These are phyloP conservation scores for Chaetomium strumarium DNA, from an alignment of 2,329 filamentous ascomycete genomes.

Conservation along the genomic window DNA sequence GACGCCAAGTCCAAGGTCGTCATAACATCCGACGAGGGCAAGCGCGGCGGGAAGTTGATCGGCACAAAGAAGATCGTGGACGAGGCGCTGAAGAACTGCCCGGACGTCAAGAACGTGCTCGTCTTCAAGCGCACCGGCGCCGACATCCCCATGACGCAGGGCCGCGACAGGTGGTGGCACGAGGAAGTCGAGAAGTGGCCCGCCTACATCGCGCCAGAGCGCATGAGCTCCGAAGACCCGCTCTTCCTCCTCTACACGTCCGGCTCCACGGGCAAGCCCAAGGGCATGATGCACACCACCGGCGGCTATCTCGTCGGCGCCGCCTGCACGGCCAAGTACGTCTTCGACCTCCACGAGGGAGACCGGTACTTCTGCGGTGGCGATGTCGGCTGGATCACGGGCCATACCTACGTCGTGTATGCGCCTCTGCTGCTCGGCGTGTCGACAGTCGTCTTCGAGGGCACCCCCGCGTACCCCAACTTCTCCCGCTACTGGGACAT, in stretches of 20 bases:
- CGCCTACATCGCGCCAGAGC: conserved; percentile 80
- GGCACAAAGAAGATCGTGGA: conserved; percentile 99
- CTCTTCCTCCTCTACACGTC: conserved; percentile 98
- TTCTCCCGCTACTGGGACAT: conserved; percentile 99
- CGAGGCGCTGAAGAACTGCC: conserved; percentile 93
- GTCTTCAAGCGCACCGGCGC: conserved; percentile 95
- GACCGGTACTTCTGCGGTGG: conserved; percentile 97
- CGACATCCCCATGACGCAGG: conserved; percentile 83
- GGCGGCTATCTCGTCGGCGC: conserved; percentile 92
- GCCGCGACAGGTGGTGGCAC: conserved; percentile 96
- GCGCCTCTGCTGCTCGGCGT: conserved; percentile 89
- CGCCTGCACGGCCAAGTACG: conserved; percentile 92
- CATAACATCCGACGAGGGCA: conserved; percentile 96
- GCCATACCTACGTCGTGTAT: conserved; percentile 97
- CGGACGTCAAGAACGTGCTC: conserved; percentile 75
- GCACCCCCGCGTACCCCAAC: conserved; percentile 93
- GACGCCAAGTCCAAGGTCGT: conserved; percentile 89
- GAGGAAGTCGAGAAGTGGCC: conserved; percentile 98
- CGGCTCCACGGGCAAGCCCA: conserved; percentile 95
- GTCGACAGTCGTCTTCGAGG: conserved; percentile 94
- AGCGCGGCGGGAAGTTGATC: conserved; percentile 94
- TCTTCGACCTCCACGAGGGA: conserved; percentile 93
- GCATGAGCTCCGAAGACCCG: conserved; percentile 89
- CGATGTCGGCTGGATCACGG: conserved; percentile 98
- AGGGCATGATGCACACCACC: conserved; percentile 98